Base-by-base conservation (phyloP, 805 yeast species). In the Lipomyces yamanashiensis region DNA sequence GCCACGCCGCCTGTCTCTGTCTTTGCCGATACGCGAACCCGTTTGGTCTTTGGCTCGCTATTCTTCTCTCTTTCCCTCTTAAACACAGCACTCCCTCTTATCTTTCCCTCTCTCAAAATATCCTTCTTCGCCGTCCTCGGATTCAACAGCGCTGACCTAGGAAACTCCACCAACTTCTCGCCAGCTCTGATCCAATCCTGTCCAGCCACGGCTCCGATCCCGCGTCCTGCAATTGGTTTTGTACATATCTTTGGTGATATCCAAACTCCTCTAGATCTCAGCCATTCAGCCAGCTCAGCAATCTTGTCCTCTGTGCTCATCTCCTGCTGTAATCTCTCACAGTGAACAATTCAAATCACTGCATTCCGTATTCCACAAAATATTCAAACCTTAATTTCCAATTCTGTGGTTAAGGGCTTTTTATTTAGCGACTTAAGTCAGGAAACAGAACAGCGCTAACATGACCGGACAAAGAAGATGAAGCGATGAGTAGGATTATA, bases 151-250 rank as follows among this genome's bases (percentile, higher is more conserved):
- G 79, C 84, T 0, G 82, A 75, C 23, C 81, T 84, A 1, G 90
- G 87, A 17, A 90, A 83, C 51, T 80, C 79, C 7, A 89, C 78
- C 17, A 90, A 70, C 15, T 74, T 72, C 58, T 84, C 84, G 54
- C 80, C 76, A 12, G 71, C 67, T 3, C 63, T 67, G n/a, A 90
- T 15, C 48, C 37, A 40, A 1, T 62, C 55, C 0, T 72, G 71
- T 2, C 21, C 61, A 21, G 87, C 81, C 69, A 81, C 76, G 33
- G 90, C 80, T 61, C 90, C 89, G 72, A 92, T 81, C 17, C 96
- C 96, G 15, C 84, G 77, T 9, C 75, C 77, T 0, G 70, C 68
- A 12, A 81, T 77, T 37, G 82, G 81, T 12, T 70, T 72, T 7
- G 87, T 80, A 1, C 69, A 70, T 13, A 76, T 47, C 40, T 64